Percentiles rank a stretch among this genome's conserved stretches.
Conservation (phyloP, 805 yeast genomes). For the Monosporozyma unispora region DNA sequence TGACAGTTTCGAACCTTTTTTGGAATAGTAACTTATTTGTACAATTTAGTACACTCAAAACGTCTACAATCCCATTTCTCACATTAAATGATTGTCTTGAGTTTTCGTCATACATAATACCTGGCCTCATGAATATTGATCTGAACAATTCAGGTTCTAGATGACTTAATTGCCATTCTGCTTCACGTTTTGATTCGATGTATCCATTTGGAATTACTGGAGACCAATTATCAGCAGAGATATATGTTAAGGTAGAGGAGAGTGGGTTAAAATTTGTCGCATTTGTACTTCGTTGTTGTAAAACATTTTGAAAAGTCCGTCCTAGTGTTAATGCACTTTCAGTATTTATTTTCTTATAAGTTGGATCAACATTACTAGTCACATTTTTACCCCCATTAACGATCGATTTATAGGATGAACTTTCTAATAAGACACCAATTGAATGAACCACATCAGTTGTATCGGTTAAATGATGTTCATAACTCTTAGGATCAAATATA, state of each 20-base stretch:
- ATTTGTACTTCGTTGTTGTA: conserved; percentile 7
- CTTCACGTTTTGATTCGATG: conserved; percentile 64
- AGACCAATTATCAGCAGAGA: conserved; percentile 70
- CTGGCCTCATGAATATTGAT: conserved; percentile 66
- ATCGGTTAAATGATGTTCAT: conserved; percentile 20
- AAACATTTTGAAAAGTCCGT: conserved; percentile 35
- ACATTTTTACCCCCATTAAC: background rate
- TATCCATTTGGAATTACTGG: conserved; percentile 66
- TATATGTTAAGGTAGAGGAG: conserved; percentile 41
- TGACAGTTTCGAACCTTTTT: conserved; percentile 29
- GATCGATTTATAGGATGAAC: conserved; percentile 49
- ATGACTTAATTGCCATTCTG: conserved; percentile 49
- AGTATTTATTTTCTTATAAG: conserved; percentile 56
- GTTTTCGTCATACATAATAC: conserved; percentile 63
- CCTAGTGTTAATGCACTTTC: conserved; percentile 63
- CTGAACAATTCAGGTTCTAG: conserved; percentile 38
- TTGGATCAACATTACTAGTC: conserved; percentile 17
- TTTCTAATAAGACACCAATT: conserved; percentile 67
- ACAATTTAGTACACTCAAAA: conserved; percentile 35
- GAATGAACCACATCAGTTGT: conserved; percentile 67
- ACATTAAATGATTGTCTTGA: conserved; percentile 22
- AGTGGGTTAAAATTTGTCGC: conserved; percentile 30
- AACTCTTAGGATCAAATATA: conserved; percentile 55
- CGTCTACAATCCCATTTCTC: conserved; percentile 3
- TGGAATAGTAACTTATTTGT: conserved; percentile 36